phyloP scores from a whole-genome alignment of 2,329 filamentous ascomycete species.

The Pestalotiopsis sp. region DNA sequence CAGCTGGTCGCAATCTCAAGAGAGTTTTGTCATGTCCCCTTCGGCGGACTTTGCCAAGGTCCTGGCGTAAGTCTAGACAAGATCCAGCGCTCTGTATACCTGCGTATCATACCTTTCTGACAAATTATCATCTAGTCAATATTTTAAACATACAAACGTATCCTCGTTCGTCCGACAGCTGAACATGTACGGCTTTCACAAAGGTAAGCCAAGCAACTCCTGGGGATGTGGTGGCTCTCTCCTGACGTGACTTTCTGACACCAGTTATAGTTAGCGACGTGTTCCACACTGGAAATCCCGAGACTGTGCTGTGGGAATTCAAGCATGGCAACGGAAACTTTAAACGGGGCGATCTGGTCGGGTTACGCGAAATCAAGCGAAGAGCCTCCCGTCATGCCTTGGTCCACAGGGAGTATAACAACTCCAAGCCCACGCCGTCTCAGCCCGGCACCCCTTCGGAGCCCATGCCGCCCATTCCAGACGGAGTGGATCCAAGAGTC shows the following conservation, averaged over 20 bases:
- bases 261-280: conserved; percentile 82
- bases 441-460: conserved; percentile 87
- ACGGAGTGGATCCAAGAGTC: conserved; percentile 76
- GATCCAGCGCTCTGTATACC: conserved; percentile 17
- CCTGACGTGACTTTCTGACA: background rate
- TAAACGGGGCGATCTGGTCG: conserved; percentile 89
- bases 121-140: conserved; percentile 66
- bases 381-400: conserved; percentile 90
- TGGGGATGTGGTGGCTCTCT: background rate
- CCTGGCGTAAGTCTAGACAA: conserved; percentile 68
- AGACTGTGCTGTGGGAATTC: conserved; percentile 96
- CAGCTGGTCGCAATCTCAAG: conserved; percentile 90
- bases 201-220: conserved; percentile 63
- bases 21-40: conserved; percentile 99
- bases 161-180: conserved; percentile 97
- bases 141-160: conserved; percentile 99
- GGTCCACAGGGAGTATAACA: conserved; percentile 88
- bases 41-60: conserved; percentile 98
- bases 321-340: conserved; percentile 98
- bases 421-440: conserved; percentile 73
- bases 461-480: conserved; percentile 69
- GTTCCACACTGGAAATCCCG: conserved; percentile 91
- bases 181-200: conserved; percentile 99
- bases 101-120: conserved; percentile 9
- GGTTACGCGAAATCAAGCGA: conserved; percentile 92